A percentile compares a stretch with the other conserved stretches of the same genome.
Conservation (phyloP, 768 basidiomycete species). For the Russula ochroleuca region DNA sequence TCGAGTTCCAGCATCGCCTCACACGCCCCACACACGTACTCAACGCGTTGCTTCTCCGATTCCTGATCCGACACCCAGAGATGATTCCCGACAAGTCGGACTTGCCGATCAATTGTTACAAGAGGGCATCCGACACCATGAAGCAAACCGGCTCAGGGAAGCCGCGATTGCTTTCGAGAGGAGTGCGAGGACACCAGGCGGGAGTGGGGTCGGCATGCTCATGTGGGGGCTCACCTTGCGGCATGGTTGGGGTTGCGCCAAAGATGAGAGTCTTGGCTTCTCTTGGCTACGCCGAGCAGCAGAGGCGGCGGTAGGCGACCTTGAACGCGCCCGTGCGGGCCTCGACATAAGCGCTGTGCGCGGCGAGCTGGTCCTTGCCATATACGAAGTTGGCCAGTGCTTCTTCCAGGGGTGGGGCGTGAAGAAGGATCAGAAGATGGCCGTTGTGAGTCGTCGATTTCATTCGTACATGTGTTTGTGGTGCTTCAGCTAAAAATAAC, state of each 20-base stretch:
- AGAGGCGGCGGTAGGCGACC: conserved; percentile 70
- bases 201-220: conserved; percentile 85
- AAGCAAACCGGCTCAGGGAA: conserved; percentile 63
- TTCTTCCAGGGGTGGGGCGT: conserved; percentile 94
- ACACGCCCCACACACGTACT: neutral
- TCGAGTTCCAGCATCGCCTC: conserved; percentile 26
- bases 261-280: conserved; percentile 76
- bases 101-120: conserved; percentile 65
- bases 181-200: conserved; percentile 68
- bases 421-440: conserved; percentile 84
- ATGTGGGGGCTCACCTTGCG: conserved; percentile 86
- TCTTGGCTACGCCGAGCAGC: conserved; percentile 81
- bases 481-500: neutral
- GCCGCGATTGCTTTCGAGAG: conserved; percentile 72
- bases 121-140: conserved; percentile 73
- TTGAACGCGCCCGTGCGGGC: conserved; percentile 58
- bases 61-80: conserved; percentile 17
- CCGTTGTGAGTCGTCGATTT: conserved; percentile 50
- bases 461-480: neutral
- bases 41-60: conserved; percentile 7
- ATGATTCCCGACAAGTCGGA: conserved; percentile 31
- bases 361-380: conserved; percentile 79
- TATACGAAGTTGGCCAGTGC: conserved; percentile 90
- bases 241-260: conserved; percentile 83
- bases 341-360: conserved; percentile 52